Evolutionary conservation across 345 rosid species (phyloP), one percentile per base, ranked within the genome.

Genomic region (Trapa incisa): DNA sequence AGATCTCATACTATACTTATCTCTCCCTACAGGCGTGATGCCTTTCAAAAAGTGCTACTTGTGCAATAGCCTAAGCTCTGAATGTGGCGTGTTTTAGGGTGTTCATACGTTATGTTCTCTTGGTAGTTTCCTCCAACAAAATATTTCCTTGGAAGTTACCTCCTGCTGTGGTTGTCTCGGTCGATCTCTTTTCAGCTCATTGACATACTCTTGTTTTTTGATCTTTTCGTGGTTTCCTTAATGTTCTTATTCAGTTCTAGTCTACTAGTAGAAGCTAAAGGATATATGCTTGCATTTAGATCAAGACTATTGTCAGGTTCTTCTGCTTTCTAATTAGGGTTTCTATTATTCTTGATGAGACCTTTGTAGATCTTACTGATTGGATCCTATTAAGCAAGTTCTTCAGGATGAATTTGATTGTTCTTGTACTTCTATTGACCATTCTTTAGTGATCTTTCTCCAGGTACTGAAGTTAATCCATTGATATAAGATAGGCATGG

Each of bases 401-500:
- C 16, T 58, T 8, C 13, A 35, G 32, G 9, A 54, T 37, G 63
- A 32, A 54, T 22, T 1, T 57, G 38, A 35, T 41, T 37, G 61
- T 50, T 67, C 61, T 48, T 16, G 5, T 66, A 0, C 22, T 36
- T 1, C 37, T 38, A 1, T 15, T n/a, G 39, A 16, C 39, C 11
- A 47, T 43, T 32, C 17, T 22, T 64, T 64, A 1, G 29, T 35
- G 32, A 22, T 22, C 35, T 58, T 58, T 32, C 63, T 58, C 38
- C 63, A 58, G 63, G 37, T 32, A 35, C 11, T 33, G 63, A 29
- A 32, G 15, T 2, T 7, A 3, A 54, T 4, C 60, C 22, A n/a
- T 58, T 58, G 15, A 29, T 12, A 8, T 58, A 32, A 37, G 37
- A 37, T 6, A 0, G 39, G 12, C 53, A 93, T 93, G 98, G 97